Evolutionary conservation across 306 rosid species (phyloP), one percentile per base, ranked within the genome.

Genomic region (Clitoria ternatea): DNA sequence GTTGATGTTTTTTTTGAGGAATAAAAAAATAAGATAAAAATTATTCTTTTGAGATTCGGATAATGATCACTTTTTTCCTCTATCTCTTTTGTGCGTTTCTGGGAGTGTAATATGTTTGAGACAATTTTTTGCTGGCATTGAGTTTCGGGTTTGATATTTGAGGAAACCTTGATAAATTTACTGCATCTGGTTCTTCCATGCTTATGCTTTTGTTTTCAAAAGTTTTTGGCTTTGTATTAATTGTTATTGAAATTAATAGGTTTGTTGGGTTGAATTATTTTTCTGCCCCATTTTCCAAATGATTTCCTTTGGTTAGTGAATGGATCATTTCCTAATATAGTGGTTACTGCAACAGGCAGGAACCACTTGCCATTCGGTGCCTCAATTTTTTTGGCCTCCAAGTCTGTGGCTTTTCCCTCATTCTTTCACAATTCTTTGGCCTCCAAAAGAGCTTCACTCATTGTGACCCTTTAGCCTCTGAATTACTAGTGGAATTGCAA

Each of bases 301-400:
- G 55, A 55, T 57, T 57, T 63, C 9, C 47, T 68, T 81, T 55
- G 54, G 29, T 64, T 78, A 17, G 43, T 53, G 54, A 61, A 57
- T 77, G 80, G 84, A 76, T 87, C 72, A 68, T 45, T 76, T 82
- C 82, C 80, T 85, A 52, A 82, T 78, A 47, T 78, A 81, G 89
- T 84, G 95, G 89, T 80, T 37, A 69, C 90, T 86, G 92, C 85
- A 83, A 77, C 90, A 81, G 85, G 90, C 90, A 82, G 88, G 50
- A 75, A 69, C 82, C 97, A 82, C 86, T 80, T 68, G 62, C 83
- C 61, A 63, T 44, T 75, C 78, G 11, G 15, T 69, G 70, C 63
- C 77, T 60, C 70, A 59, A 78, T 39, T 66, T 30, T 30, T 74
- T 80, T 74, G 72, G 77, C 53, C 69, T 60, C 68, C 44, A 23